Conservation (phyloP, 23 red algal genomes). For the Gracilaria gracilis region DNA sequence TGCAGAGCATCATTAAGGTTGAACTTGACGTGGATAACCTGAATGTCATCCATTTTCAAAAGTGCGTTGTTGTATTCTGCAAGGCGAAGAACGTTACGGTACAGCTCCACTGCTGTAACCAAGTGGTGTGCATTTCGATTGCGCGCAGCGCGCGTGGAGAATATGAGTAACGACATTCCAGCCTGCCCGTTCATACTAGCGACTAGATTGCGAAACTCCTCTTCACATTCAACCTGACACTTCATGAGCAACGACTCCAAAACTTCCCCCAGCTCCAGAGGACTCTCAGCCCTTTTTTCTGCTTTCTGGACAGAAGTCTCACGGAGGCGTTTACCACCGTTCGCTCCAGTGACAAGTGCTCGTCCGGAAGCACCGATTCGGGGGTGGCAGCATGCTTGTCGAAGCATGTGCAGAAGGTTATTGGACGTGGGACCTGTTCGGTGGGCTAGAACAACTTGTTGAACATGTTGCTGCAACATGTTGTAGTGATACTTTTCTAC, state of each 20-base stretch:
- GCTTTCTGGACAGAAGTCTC: slow-evolving; percentile 26
- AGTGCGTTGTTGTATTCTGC: slow-evolving; percentile 60
- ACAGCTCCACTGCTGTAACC: slow-evolving; percentile 53
- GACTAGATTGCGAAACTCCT: slow-evolving; percentile 74
- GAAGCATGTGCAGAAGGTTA: slow-evolving; percentile 57
- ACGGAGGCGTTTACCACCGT: neutral
- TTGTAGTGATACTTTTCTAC: slow-evolving; percentile 82
- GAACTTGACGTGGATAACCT: slow-evolving; percentile 81
- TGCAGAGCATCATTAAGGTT: slow-evolving; percentile 73
- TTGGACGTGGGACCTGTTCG: neutral
- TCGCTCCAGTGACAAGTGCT: slow-evolving; percentile 13
- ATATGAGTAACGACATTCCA: slow-evolving; percentile 51
- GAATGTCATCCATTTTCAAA: slow-evolving; percentile 83
- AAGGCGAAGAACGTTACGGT: slow-evolving; percentile 52
- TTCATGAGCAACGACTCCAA: slow-evolving; percentile 67
- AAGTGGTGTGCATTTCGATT: neutral
- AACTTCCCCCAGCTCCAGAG: slow-evolving; percentile 84
- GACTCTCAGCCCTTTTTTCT: slow-evolving; percentile 32
- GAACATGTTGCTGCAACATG: slow-evolving; percentile 27
- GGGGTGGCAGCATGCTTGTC: slow-evolving; percentile 98
- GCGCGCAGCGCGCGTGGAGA: neutral
- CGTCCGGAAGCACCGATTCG: slow-evolving; percentile 70
- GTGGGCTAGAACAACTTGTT: neutral
- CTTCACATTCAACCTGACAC: slow-evolving; percentile 76
- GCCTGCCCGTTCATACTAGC: slow-evolving; percentile 83